Base-by-base conservation (phyloP, 495 filamentous ascomycete genomes). In the Penicillium cinerascens region DNA sequence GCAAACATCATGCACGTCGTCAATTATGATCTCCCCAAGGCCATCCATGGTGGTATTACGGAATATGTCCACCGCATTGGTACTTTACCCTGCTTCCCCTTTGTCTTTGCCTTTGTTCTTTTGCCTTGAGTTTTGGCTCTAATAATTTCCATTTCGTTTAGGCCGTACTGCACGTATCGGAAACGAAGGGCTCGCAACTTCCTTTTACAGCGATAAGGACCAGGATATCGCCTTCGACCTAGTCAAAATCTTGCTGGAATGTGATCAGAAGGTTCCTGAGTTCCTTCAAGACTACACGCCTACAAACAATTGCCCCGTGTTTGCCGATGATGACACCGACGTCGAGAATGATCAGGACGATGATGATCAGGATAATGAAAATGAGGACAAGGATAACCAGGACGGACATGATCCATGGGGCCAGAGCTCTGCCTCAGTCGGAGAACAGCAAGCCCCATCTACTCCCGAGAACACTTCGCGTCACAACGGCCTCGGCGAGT, bases 31-130 rank as follows among this genome's bases (percentile, higher is more conserved):
- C 76, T 97, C 3, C 93, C 92, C 0, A 76, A 70, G 18, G 57
- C 67, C 4, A 62, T 74, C 2, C 74, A 89, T 56, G 91, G 90
- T n/a, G 93, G 92, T 4, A 97, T 97, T 41, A 81, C 88, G 44
- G 93, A 97, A 60, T 97, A 98, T 60, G 80, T 87, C 49, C 93
- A 98, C 60, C 88, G 93, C 35, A 98, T 97, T 67, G 92, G 87
- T 89, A 78, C 67, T 78, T 70, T 7, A 1, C 0, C 8, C 37
- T 9, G 20, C 22, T 36, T 20, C 16, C 37, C 16, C 11, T 16
- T 43, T 15, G 65, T 53, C 41, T 11, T n/a, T n/a, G 17, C 11
- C 11, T 38, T 3, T 3, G 21, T 40, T 21, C 16, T 16, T 13
- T 16, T n/a, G n/a, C n/a, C 4, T 2, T 15, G 8, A 1, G 17